phyloP scores from a whole-genome alignment of 108 stramenopile genomes.

The Nitzschia sp. region DNA sequence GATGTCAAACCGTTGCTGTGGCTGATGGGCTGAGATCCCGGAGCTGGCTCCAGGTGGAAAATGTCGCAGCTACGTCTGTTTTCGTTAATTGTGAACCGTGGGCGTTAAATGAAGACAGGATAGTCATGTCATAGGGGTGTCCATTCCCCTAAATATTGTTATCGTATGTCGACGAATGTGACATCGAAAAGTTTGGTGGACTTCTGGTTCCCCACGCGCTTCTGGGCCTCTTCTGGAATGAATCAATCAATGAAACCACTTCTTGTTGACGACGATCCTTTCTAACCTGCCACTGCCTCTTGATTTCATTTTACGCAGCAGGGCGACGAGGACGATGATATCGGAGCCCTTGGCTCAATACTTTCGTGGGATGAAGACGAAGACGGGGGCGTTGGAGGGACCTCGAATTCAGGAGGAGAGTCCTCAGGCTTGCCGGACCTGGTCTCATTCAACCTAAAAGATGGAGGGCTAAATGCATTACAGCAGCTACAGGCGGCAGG shows the following conservation, averaged over 20 bases:
- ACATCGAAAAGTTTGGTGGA: no score
- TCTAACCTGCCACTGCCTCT: neutral
- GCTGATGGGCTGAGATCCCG: no score
- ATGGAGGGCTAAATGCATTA: slow-evolving; percentile 11
- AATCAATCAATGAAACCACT: no score
- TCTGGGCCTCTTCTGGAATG: no score
- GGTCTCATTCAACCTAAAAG: slow-evolving; percentile 27
- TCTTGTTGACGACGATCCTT: no score
- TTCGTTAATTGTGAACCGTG: neutral
- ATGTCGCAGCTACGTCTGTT: neutral
- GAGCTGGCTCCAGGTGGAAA: neutral
- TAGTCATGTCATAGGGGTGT: neutral
- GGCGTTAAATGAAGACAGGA: neutral
- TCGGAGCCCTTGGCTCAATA: slow-evolving; percentile 59
- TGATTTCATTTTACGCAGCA: neutral
- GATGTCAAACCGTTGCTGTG: neutral
- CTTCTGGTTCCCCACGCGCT: no score
- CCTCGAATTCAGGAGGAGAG: neutral
- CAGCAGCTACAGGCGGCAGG: slow-evolving; percentile 21
- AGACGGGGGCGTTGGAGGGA: slow-evolving; percentile 27
- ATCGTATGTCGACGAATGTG: no score
- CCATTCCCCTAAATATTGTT: neutral
- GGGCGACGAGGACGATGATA: slow-evolving; percentile 52
- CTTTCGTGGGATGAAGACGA: slow-evolving; percentile 69
- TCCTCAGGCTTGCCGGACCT: slow-evolving; percentile 20